Base-by-base conservation (phyloP, 2,329 filamentous ascomycete genomes). In the Pseudopithomyces maydicus region DNA sequence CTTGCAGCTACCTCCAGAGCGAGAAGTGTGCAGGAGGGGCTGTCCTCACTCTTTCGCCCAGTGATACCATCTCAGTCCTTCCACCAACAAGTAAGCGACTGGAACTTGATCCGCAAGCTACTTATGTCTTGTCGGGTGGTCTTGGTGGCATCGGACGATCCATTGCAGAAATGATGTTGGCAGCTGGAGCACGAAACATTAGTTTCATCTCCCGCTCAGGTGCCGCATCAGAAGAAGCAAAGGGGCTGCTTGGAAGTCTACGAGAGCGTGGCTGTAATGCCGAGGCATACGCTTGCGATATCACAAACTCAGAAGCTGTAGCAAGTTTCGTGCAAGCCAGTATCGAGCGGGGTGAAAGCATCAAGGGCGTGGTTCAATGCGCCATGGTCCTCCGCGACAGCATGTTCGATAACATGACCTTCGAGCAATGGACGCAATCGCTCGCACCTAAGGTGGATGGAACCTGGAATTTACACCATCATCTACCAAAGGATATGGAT, bases 21-120 rank as follows among this genome's bases (percentile, higher is more conserved):
- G 74, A 76, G 0, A 72, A 71, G 22, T 73, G 77, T 45, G 72
- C 71, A 8, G 78, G 78, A 6, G 80, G 79, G 61, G 61, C 79
- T 1, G 72, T 79, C 11, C 61, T 80, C 15, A 56, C 63, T 14
- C 46, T 54, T 29, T 29, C 26, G 19, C 47, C 42, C 15, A 54
- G 61, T 77, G 14, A 56, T 58, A 36, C 42, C n/a, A 47, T 42
- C 8, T 29, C 26, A 29, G 51, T 49, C 10, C 35, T 38, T 54
- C 26, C 54, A 43, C 44, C 35, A 38, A 11, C n/a, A 4, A 17
- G 12, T 11, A 38, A 38, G 26, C 26, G 12, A 17, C 54, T 20
- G 35, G 51, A 17, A 36, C 57, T 51, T 46, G 48, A n/a, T 41
- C 48, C 19, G 19, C 10, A 66, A 11, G 57, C 59, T 3, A 41